phyloP scores from a whole-genome alignment of 73 alveolate genomes.

The Paramecium primaurelia region DNA sequence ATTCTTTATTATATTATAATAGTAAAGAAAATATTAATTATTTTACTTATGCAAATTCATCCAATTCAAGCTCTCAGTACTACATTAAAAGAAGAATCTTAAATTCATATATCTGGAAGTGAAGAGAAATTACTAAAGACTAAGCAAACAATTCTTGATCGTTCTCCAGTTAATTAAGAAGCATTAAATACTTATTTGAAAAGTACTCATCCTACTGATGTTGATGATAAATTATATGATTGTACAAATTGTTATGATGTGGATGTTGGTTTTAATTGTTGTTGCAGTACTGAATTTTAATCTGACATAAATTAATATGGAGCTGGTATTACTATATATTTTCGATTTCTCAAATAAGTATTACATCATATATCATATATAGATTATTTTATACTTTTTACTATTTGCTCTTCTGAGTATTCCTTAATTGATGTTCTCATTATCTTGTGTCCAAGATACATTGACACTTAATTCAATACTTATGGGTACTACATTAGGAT shows the following conservation, averaged over 20 bases:
- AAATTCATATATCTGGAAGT: not conserved
- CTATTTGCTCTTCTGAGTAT: not conserved
- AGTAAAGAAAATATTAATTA: not conserved
- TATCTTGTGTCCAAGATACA: not conserved
- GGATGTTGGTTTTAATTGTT: constrained; percentile 28
- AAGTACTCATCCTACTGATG: not conserved
- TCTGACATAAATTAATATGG: not conserved
- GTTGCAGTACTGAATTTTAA: not conserved
- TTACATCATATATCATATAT: not conserved
- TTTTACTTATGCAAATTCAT: constrained; percentile 39
- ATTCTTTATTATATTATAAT: not conserved
- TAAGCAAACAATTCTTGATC: not conserved
- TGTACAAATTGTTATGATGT: not conserved
- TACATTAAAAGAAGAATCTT: not conserved
- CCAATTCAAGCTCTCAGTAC: not conserved
- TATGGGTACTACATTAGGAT: constrained; percentile 21
- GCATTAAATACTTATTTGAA: not conserved
- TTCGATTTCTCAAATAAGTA: constrained; percentile 31
- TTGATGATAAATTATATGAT: not conserved
- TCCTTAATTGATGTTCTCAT: not conserved
- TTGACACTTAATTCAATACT: not conserved
- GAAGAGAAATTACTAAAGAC: not conserved
- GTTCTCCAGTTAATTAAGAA: not conserved
- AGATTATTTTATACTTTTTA: not conserved
- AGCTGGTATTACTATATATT: constrained; percentile 19